Evolutionary conservation across 1,284 basidiomycete genomes (phyloP), one percentile per base, ranked within the genome.

Genomic region (Rhizoctonia solani): DNA sequence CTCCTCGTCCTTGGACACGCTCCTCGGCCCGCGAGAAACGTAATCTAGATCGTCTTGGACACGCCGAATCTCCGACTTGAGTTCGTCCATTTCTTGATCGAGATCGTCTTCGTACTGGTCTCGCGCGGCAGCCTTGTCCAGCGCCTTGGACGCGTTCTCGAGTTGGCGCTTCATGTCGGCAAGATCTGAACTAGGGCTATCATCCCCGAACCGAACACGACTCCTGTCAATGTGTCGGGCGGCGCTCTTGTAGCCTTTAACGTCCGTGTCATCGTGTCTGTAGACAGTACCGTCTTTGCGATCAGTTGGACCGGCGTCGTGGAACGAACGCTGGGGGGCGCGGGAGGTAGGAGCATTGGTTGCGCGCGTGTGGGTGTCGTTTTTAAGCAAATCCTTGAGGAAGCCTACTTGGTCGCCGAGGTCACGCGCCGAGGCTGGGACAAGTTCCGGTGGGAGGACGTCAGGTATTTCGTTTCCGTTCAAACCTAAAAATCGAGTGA

Each of bases 41-140:
- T 96, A 94, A 53, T 98, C 95, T 50, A 99, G 82, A 76, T 99
- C 96, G 71, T 98, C 94, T 76, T 94, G 90, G 8, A 99, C 85
- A 21, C 95, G 82, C 74, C 88, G 87, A 65, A 98, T 93, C 39
- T 89, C 86, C 75, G 92, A 92, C 65, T 88, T 88, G 39, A 99
- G 80, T 72, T 96, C 93, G 8, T 91, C 87, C 79, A 98, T 85
- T 78, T 98, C 96, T 66, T 89, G 83, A 70, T 97, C 92, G 16
- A 99, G 82, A 61, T 84, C 88, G 69, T 97, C 94, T 72, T 98
- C 95, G 71, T 95, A 92, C 9, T 82, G 84, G 0, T 87, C 87
- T 44, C 84, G 81, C 1, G 81, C 76, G 0, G 82, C 81, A 65
- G 86, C 87, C 23, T 85, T 83, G 72, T 98, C 94, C 8, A 98